Base-by-base conservation (phyloP, 345 rosid genomes). In the Melastoma malabathricum region DNA sequence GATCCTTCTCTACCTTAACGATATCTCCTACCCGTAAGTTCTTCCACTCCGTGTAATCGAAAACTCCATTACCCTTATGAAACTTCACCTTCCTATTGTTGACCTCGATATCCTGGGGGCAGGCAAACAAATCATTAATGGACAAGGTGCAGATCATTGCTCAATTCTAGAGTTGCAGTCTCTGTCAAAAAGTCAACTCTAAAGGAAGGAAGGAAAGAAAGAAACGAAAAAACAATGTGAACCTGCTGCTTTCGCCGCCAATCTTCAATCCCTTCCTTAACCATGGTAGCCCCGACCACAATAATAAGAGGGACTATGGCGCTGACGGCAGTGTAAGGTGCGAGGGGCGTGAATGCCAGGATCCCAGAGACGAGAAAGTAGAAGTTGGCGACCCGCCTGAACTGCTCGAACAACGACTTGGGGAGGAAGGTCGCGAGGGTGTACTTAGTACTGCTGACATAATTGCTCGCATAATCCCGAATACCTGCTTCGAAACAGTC, bases 331-430 rank as follows among this genome's bases (percentile, higher is more conserved):
- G 83, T 58, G 44, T 80, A 90, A 60, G 98, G 89, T n/a, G 96
- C 77, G n/a, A 90, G 78, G 27, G 61, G 3, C 62, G 96, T 86
- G 72, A 86, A 86, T 44, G 98, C 62, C 59, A 90, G 55, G 54
- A 81, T 58, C 38, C 90, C 98, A 57, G 70, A 64, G n/a, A 82
- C 81, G 65, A 90, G 64, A 67, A 90, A 90, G 65, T 50, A 90
- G 60, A 90, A 90, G 57, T 90, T 90, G 15, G 98, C 98, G 0
- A 90, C 98, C 70, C 98, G 78, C 48, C 98, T 76, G 29, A 90
- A 90, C 75, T 90, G 98, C 72, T 90, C 96, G 65, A 90, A 90
- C 69, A 90, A 74, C 18, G 98, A 86, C 64, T 90, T 86, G 1
- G 98, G 98, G 58, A 86, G 65, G 74, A 90, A 86, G 61, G 83